Base-by-base conservation (phyloP, 345 rosid genomes). In the Dimocarpus longan region DNA sequence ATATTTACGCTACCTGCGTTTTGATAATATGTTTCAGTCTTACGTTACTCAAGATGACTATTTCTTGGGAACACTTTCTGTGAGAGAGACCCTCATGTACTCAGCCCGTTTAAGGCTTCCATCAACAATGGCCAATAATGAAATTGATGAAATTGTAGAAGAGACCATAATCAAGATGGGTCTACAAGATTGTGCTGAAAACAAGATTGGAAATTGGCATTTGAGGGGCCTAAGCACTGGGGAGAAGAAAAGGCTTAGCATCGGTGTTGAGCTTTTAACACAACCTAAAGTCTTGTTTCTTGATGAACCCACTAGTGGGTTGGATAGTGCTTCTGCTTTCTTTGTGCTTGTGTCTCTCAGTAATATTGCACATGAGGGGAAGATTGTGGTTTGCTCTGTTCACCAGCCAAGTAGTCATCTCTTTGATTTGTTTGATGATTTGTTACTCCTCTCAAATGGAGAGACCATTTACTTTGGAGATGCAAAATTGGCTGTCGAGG, bases 351-450 rank as follows among this genome's bases (percentile, higher is more conserved):
- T 76, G 48, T 77, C 78, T 18, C 83, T 82, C 1, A 81, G 72
- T 37, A 70, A 64, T 13, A 79, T 81, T 24, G 87, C 84, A 16
- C 77, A n/a, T 4, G 85, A 80, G 22, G 82, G 83, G 13, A 84
- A 81, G 76, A 84, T 81, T 9, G 88, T 88, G 28, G 69, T 90
- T 16, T 88, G 85, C 52, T 83, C 89, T 1, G 75, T 90, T 73
- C 93, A 90, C 52, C 91, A 90, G 79, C 91, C 90, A 0, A 90
- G 91, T 71, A 81, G 87, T 44, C 86, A 87, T n/a, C 72, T 87
- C 46, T 88, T 86, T 43, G 76, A 84, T 39, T 76, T 87, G 63
- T 87, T 88, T 69, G 84, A 86, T 71, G 82, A 73, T 72, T 76
- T 90, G 68, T 78, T 84, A 66, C 81, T 90, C 44, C 84, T 87